phyloP scores from a whole-genome alignment of 805 yeast species.

The Trichomonascus vanleenenianus region DNA sequence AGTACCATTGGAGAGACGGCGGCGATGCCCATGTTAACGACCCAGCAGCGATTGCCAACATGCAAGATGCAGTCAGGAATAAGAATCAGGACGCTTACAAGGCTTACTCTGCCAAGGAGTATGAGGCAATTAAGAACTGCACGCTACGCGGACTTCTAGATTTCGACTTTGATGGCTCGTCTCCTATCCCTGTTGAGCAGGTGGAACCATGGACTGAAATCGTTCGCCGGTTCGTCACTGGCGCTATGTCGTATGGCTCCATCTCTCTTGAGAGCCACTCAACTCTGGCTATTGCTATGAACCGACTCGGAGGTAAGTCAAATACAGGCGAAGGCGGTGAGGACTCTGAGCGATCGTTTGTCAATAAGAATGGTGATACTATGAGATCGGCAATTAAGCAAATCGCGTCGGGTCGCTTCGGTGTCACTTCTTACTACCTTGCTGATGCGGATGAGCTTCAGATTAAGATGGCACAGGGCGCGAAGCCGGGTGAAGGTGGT shows the following conservation, averaged over 20 bases:
- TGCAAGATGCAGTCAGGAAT: constrained; percentile 97
- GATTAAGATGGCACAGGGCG: constrained; percentile 99
- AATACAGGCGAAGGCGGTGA: constrained; percentile 99
- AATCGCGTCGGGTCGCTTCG: constrained; percentile 96
- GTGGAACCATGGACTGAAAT: constrained; percentile 99
- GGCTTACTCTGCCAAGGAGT: constrained; percentile 80
- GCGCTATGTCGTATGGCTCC: constrained; percentile 99
- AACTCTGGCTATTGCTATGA: constrained; percentile 97
- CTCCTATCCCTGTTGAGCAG: constrained; percentile 87
- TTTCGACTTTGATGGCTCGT: constrained; percentile 66
- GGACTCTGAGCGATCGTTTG: constrained; percentile 81
- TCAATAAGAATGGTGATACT: constrained; percentile 83
- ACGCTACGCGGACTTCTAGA: constrained; percentile 91
- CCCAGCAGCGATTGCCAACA: constrained; percentile 88
- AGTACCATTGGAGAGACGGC: constrained; percentile 98
- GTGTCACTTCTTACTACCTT: constrained; percentile 90
- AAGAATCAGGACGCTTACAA: constrained; percentile 91
- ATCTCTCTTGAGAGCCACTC: constrained; percentile 98
- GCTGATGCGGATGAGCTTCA: constrained; percentile 97
- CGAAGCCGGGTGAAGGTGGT: constrained; percentile 99
- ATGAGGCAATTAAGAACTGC: constrained; percentile 86
- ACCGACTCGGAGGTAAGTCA: constrained; percentile 93
- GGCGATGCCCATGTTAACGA: constrained; percentile 94
- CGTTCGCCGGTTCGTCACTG: constrained; percentile 95
- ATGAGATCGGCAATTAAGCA: constrained; percentile 99